Base-by-base conservation (phyloP, 2,329 filamentous ascomycete genomes). In the Amauroascus verrucosus region DNA sequence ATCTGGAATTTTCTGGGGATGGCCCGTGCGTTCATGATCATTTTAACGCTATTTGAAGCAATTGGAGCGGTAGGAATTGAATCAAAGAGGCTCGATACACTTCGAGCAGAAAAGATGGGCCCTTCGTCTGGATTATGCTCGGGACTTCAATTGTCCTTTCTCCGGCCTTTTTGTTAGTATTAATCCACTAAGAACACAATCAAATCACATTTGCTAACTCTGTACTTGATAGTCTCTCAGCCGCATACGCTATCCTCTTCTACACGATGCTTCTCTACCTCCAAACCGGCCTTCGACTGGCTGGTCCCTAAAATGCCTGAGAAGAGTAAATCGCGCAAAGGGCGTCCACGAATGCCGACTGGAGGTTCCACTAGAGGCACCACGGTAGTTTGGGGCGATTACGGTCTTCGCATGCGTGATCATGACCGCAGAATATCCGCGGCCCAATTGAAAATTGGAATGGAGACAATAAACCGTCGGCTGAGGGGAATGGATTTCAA, bases 321-420 rank as follows among this genome's bases (percentile, higher is more conserved):
- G 67, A 85, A 82, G 65, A 88, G 87, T 70, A 95, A 94, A 77
- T 90, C 89, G 61, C 80, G 79, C 59, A 96, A 96, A 74, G 93
- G 91, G 37, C 82, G 89, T 1, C 85, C 87, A 48, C 82, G 88
- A 62, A 89, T 97, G 47, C 81, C 87, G 22, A 98, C 90, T 0
- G 93, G 93, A 57, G 93, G 93, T 57, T 94, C 87, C 53, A 83
- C 80, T 33, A 89, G 94, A 68, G 93, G 93, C 61, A 98, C 93
- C 33, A 97, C 91, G 0, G 86, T 98, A 18, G 83, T 94, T 54
- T 97, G 89, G 88, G 93, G 93, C 53, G 90, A 97, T 69, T 98
- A 90, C 67, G 93, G 93, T 7, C 75, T 98, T 61, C 86, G 93
- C 54, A 93, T 98, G 83, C 83, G 78, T 58, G 93, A 98, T 71